Conservation (phyloP, 164 flowering plant genomes). For the Buxus sempervirens region DNA sequence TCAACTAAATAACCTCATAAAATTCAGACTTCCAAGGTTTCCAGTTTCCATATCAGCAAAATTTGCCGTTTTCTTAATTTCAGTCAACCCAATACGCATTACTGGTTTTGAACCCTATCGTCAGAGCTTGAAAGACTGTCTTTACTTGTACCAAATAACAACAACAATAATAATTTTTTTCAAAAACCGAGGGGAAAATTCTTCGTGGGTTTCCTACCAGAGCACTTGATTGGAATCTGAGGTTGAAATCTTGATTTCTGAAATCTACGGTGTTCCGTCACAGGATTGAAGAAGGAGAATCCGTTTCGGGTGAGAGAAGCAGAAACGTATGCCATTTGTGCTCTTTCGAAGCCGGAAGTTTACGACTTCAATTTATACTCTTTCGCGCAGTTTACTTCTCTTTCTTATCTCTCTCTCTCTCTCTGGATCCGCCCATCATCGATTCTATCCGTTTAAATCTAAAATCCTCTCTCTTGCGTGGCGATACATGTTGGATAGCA, state of each 20-base stretch:
- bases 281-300: conserved; percentile 12
- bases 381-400: not conserved
- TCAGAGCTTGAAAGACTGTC: not conserved
- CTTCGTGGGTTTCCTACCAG: conserved; percentile 25
- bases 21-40: too few relatives aligned
- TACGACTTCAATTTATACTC: not conserved
- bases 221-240: conserved; percentile 30
- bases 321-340: conserved; percentile 34
- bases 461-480: too few relatives aligned
- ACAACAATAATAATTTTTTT: not conserved
- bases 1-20: not conserved
- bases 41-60: not conserved
- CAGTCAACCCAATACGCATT: not conserved
- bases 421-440: conserved; percentile 5
- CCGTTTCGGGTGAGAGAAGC: conserved; percentile 24
- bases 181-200: not conserved
- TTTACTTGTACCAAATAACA: not conserved
- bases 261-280: conserved; percentile 15
- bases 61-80: not conserved
- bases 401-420: not conserved
- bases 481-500: too few relatives aligned
- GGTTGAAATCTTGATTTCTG: conserved; percentile 15
- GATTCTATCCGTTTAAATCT: too few relatives aligned
- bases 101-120: not conserved
- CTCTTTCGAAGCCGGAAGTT: not conserved